phyloP scores from a whole-genome alignment of 192 early-diverging fungal genomes.

The Coemansia sp. region DNA sequence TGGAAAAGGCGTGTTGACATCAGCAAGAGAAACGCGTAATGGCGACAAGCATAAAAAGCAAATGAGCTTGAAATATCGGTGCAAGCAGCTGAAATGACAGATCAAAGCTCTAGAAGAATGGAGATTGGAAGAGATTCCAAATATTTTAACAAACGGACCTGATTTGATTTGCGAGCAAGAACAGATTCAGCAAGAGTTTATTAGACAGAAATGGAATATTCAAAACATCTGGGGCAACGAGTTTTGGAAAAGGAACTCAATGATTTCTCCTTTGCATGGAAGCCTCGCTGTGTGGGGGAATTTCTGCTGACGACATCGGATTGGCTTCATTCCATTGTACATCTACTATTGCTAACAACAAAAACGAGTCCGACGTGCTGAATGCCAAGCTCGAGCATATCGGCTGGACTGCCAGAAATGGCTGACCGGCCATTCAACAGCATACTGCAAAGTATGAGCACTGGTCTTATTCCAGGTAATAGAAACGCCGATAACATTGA shows the following conservation, averaged over 20 bases:
- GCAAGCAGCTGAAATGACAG: slow-evolving; percentile 68
- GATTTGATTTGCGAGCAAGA: not conserved
- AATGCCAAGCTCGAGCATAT: slow-evolving; percentile 88
- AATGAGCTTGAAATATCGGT: slow-evolving; percentile 84
- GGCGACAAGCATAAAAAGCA: slow-evolving; percentile 56
- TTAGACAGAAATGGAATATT: slow-evolving; percentile 73
- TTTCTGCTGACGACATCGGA: slow-evolving; percentile 91
- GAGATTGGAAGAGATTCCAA: not conserved
- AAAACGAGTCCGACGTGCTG: slow-evolving; percentile 90
- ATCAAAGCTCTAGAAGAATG: slow-evolving; percentile 15
- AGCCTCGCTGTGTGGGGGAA: slow-evolving; percentile 82
- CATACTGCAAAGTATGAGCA: slow-evolving; percentile 71
- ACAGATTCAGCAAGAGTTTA: slow-evolving; percentile 51
- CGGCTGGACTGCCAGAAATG: slow-evolving; percentile 92
- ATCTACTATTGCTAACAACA: slow-evolving; percentile 94
- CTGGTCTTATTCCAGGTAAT: slow-evolving; percentile 86
- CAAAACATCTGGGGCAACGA: slow-evolving; percentile 78
- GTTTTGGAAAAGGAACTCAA: slow-evolving; percentile 78
- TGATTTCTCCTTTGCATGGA: slow-evolving; percentile 85
- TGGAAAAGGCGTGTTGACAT: slow-evolving; percentile 91
- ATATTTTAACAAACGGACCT: not conserved
- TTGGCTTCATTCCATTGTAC: slow-evolving; percentile 97
- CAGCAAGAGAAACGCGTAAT: slow-evolving; percentile 71
- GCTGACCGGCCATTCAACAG: slow-evolving; percentile 84
- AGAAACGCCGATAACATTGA: slow-evolving; percentile 60